A percentile compares a stretch with the other conserved stretches of the same genome.
Conservation (phyloP, 169 alveolate genomes). For the Babesia bovis region DNA sequence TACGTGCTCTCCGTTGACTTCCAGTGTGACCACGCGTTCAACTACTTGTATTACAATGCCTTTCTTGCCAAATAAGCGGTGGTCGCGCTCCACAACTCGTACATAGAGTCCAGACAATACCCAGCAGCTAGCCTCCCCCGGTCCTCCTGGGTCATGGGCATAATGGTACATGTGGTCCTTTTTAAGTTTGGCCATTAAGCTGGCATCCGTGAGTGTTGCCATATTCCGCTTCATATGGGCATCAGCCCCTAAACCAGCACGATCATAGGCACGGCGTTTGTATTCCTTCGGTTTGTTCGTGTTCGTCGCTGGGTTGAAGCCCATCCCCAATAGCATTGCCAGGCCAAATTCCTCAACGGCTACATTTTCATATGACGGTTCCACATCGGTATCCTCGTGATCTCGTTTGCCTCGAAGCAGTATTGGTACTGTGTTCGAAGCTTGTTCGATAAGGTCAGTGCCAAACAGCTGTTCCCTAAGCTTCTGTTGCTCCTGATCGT, state of each 20-base stretch:
- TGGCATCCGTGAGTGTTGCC: constrained; percentile 33
- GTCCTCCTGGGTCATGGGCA: neutral
- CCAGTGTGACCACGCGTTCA: constrained; percentile 4
- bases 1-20: neutral
- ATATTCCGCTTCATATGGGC: constrained; percentile 52
- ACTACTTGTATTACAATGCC: constrained; percentile 28
- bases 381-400: neutral
- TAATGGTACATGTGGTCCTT: constrained; percentile 40
- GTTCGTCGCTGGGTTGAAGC: constrained; percentile 66
- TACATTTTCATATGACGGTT: constrained; percentile 51
- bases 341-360: constrained; percentile 72
- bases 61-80: constrained; percentile 22
- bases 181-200: constrained; percentile 50
- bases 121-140: neutral
- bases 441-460: constrained; percentile 26
- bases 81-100: constrained; percentile 33
- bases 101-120: constrained; percentile 39
- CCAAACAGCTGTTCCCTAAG: constrained; percentile 50
- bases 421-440: constrained; percentile 37
- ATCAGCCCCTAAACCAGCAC: constrained; percentile 72
- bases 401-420: constrained; percentile 26
- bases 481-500: constrained; percentile 30
- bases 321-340: constrained; percentile 78
- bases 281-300: constrained; percentile 62
- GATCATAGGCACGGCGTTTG: constrained; percentile 55